Percentiles rank a stretch among this genome's conserved stretches.
Evolutionary conservation across 2,329 filamentous ascomycete genomes (phyloP).

Genomic region (Trichoderma polysporum): DNA sequence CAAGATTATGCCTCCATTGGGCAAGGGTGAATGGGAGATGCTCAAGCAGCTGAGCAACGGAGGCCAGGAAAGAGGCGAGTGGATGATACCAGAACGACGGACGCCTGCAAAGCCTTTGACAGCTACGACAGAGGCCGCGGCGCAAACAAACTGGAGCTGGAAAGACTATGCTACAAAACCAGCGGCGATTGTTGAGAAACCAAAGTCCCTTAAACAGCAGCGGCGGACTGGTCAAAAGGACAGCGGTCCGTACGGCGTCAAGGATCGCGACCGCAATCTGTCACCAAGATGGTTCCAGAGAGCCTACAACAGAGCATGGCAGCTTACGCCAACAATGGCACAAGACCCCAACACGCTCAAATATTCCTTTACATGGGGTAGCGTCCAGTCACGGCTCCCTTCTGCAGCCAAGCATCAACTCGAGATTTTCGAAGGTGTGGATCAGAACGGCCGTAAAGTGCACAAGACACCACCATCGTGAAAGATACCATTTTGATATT

Average conservation of each 20-base stretch:
- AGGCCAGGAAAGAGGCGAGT: constrained; percentile 36
- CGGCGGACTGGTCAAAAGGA: constrained; percentile 39
- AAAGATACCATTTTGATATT: not conserved
- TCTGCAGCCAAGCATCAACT: constrained; percentile 36
- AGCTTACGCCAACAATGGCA: constrained; percentile 44
- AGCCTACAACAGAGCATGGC: constrained; percentile 49
- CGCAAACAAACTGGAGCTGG: constrained; percentile 42
- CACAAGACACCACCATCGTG: constrained; percentile 13
- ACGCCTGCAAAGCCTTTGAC: constrained; percentile 23
- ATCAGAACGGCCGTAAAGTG: constrained; percentile 30
- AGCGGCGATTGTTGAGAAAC: constrained; percentile 40
- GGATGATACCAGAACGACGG: constrained; percentile 39
- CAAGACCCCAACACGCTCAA: constrained; percentile 32
- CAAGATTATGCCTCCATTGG: constrained; percentile 56
- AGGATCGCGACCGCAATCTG: constrained; percentile 34
- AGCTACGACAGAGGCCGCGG: not conserved
- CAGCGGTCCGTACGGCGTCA: constrained; percentile 39
- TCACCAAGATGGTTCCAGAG: constrained; percentile 47
- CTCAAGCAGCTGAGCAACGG: constrained; percentile 49
- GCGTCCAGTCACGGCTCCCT: constrained; percentile 29
- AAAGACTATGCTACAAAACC: constrained; percentile 41
- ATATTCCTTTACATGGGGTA: constrained; percentile 50
- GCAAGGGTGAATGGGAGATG: constrained; percentile 54
- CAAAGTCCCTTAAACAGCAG: constrained; percentile 33
- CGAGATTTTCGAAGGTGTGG: constrained; percentile 50